phyloP scores from a whole-genome alignment of 495 filamentous ascomycete genomes.

The Pyrenula massariospora region DNA sequence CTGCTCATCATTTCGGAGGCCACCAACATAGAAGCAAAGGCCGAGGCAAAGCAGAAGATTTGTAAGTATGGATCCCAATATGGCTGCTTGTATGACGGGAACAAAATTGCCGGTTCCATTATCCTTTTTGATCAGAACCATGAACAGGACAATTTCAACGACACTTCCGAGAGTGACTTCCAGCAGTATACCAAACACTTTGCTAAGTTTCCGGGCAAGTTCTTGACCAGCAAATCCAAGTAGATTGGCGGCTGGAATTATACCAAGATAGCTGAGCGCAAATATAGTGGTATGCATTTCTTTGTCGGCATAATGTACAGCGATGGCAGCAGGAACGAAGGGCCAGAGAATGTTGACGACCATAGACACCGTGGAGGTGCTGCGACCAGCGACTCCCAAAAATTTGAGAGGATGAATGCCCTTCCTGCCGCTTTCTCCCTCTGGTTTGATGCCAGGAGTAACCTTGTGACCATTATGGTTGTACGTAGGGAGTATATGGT shows the following conservation, averaged over 20 bases:
- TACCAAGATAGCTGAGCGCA: slow-evolving; percentile 62
- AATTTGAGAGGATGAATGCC: slow-evolving; percentile 52
- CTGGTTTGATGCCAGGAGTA: slow-evolving; percentile 35
- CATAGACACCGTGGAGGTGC: slow-evolving; percentile 43
- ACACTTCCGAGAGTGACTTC: slow-evolving; percentile 68
- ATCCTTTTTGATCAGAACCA: slow-evolving; percentile 45
- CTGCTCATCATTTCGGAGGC: slow-evolving; percentile 51
- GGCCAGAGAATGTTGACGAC: slow-evolving; percentile 65
- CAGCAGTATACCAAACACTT: slow-evolving; percentile 63
- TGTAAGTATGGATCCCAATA: slow-evolving; percentile 69
- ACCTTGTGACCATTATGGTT: slow-evolving; percentile 31
- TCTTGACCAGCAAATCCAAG: slow-evolving; percentile 79
- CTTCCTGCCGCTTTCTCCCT: slow-evolving; percentile 52
- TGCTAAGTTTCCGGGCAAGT: slow-evolving; percentile 65
- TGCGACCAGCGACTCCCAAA: slow-evolving; percentile 46
- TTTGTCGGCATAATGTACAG: slow-evolving; percentile 47
- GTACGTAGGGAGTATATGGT: slow-evolving; percentile 5
- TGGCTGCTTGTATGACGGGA: slow-evolving; percentile 71
- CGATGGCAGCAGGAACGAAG: slow-evolving; percentile 56
- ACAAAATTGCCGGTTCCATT: slow-evolving; percentile 33
- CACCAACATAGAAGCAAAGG: slow-evolving; percentile 66
- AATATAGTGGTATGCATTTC: slow-evolving; percentile 55
- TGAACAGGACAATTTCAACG: slow-evolving; percentile 76
- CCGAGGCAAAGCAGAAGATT: slow-evolving; percentile 69
- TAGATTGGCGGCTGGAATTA: slow-evolving; percentile 82